Percentiles rank a stretch among this genome's conserved stretches.
Conservation (phyloP, 176 grass and related monocot species). For the Carex cristatella region DNA sequence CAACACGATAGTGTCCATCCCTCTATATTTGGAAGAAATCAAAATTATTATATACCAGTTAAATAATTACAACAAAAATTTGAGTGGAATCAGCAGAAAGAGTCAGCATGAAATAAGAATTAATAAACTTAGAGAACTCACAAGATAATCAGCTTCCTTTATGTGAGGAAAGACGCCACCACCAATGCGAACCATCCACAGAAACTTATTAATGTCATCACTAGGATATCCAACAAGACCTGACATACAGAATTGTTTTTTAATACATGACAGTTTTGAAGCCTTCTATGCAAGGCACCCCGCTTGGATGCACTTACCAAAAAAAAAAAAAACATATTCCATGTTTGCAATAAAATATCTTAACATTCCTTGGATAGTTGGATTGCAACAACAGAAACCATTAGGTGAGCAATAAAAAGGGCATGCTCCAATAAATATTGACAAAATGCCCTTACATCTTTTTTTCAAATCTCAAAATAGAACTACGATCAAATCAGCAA, state of each 20-base stretch:
- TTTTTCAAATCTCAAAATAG: background rate
- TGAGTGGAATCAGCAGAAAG: background rate
- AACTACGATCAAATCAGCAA: background rate
- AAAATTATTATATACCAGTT: slow-evolving; percentile 13
- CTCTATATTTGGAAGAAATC: slow-evolving; percentile 43
- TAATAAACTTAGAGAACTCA: slow-evolving; percentile 42
- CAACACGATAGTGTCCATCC: slow-evolving; percentile 96
- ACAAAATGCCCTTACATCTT: background rate
- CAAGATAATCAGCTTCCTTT: slow-evolving; percentile 98
- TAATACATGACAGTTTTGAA: background rate
- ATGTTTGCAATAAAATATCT: background rate
- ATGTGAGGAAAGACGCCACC: slow-evolving; percentile 99
- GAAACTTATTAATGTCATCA: slow-evolving; percentile 99
- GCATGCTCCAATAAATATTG: background rate
- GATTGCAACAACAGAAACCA: background rate
- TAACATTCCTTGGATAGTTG: background rate
- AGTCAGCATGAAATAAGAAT: background rate
- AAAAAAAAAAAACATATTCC: background rate
- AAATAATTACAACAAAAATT: background rate
- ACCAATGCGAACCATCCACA: slow-evolving; percentile 99
- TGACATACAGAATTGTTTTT: slow-evolving; percentile 30
- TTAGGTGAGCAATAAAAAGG: background rate
- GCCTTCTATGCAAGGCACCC: background rate
- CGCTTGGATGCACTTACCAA: background rate
- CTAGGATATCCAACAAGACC: slow-evolving; percentile 99